Evolutionary conservation across 345 rosid genomes (phyloP).

Genomic region (Psidium friedrichsthalianum): DNA sequence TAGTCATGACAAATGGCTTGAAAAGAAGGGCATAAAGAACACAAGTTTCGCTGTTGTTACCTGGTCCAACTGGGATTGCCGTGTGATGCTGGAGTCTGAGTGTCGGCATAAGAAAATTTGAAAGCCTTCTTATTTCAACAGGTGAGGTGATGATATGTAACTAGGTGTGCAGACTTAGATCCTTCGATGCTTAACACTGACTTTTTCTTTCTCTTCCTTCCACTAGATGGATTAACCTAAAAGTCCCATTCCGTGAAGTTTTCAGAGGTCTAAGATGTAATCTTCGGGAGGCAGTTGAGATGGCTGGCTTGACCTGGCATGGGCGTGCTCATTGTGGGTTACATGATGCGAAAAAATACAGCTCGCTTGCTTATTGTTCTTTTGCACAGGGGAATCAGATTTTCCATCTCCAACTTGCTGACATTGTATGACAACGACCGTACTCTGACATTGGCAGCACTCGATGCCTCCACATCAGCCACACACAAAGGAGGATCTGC

Average conservation of each 20-base stretch:
- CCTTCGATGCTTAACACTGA: neutral
- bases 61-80: slow-evolving; percentile 44
- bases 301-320: slow-evolving; percentile 33
- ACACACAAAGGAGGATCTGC: slow-evolving; percentile 5
- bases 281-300: slow-evolving; percentile 31
- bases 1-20: slow-evolving; percentile 41
- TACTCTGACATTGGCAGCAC: slow-evolving; percentile 8
- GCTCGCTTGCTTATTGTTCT: slow-evolving; percentile 26
- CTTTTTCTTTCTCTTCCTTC: neutral
- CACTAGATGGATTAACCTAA: slow-evolving; percentile 37
- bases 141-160: slow-evolving; percentile 5
- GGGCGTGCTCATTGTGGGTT: slow-evolving; percentile 38
- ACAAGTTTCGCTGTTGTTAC: slow-evolving; percentile 32
- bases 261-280: slow-evolving; percentile 28
- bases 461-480: neutral
- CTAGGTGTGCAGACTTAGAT: neutral
- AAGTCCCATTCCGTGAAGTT: slow-evolving; percentile 25
- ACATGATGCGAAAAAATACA: slow-evolving; percentile 35
- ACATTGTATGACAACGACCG: slow-evolving; percentile 13
- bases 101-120: slow-evolving; percentile 33
- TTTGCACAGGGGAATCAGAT: slow-evolving; percentile 22
- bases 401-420: slow-evolving; percentile 27
- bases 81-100: slow-evolving; percentile 40
- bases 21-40: slow-evolving; percentile 31
- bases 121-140: slow-evolving; percentile 34